Evolutionary conservation across 2,329 filamentous ascomycete species (phyloP), one percentile per base, ranked within the genome.

Genomic region (Scortechinia acanthostroma): DNA sequence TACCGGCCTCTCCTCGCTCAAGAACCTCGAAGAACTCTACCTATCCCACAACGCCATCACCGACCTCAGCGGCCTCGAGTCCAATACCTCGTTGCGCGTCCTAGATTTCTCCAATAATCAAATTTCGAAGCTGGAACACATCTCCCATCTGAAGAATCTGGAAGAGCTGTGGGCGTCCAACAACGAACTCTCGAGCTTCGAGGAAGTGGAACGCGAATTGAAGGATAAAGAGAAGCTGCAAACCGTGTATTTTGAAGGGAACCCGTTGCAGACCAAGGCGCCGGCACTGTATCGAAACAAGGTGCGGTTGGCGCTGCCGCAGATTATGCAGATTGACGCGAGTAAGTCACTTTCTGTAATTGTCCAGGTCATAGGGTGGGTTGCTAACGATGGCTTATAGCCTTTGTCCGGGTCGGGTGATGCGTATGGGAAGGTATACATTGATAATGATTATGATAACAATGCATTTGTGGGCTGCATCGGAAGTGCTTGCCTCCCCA

Each of bases 171-270:
- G 93, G 93, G 93, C 90, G 15, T 91, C 88, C 54, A 90, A 91
- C 63, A 97, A 95, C 64, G 73, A 86, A 54, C 63, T 98, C 21
- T 68, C 68, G 17, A 88, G 88, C 59, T 95, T 97, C 56, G 71
- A 73, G 37, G 91, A 97, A 57, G 77, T 97, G 2, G 86, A 96
- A 66, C 76, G 74, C 46, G 78, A 87, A 54, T 65, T 98, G 51
- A 74, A 68, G 44, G 86, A 93, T 58, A 96, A 95, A 69, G 71
- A 86, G 58, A 69, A 83, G 28, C 65, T 97, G 53, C 80, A 83
- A 48, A 96, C 93, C 1, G 91, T 98, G 10, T 98, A 98, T 61
- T 94, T 98, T 52, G 93, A 98, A 60, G 91, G 90, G 1, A 97
- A 95, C 56, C 91, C 91, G 21, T 63, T 98, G 54, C 93, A 98